Conservation (phyloP, 768 basidiomycete species). For the Macrolepiota albuminosa region DNA sequence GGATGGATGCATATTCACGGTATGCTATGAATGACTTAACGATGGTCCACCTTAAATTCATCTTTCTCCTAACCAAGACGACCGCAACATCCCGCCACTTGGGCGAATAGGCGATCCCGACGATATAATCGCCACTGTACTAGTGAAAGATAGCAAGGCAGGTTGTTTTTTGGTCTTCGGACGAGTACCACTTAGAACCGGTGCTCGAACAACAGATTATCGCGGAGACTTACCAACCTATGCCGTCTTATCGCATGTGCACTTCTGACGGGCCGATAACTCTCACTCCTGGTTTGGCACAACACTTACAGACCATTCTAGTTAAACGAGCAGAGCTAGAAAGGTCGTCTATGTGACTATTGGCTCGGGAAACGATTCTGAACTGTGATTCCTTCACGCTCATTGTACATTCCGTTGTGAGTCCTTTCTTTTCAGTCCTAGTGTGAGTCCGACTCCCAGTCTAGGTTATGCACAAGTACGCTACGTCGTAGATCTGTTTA, state of each 20-base stretch:
- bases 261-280: conserved; percentile 68
- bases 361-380: conserved; percentile 1
- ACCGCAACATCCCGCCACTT: conserved; percentile 68
- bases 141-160: conserved; percentile 67
- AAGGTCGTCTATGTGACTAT: not conserved
- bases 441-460: not conserved
- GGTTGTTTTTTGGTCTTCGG: conserved; percentile 8
- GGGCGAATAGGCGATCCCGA: conserved; percentile 79
- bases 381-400: not conserved
- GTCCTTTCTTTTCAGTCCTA: not conserved
- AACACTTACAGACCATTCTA: conserved; percentile 38
- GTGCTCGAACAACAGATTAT: conserved; percentile 41
- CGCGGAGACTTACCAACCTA: conserved; percentile 71
- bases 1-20: conserved; percentile 91
- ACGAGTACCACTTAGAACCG: not conserved
- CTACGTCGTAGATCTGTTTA: not conserved
- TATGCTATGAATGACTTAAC: conserved; percentile 10
- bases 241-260: conserved; percentile 81
- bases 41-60: not conserved
- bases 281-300: conserved; percentile 63
- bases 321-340: conserved; percentile 28
- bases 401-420: not conserved
- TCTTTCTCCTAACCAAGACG: conserved; percentile 39
- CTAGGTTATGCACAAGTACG: too few relatives aligned
- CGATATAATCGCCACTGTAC: conserved; percentile 75